phyloP scores from a whole-genome alignment of 2,329 filamentous ascomycete genomes.

The Blumeriella jaapii region DNA sequence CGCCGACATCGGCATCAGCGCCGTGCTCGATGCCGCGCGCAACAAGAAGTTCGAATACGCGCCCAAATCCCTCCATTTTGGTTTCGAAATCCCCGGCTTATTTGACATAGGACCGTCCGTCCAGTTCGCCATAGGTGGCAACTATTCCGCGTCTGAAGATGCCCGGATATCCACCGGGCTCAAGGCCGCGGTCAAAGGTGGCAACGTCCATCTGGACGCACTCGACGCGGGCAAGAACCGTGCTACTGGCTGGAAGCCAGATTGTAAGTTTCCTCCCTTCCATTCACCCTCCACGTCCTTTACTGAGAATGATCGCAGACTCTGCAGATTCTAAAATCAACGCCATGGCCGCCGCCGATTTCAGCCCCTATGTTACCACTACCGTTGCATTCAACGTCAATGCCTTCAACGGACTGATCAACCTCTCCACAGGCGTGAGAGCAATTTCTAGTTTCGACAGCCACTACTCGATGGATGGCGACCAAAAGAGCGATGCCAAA shows the following conservation, averaged over 20 bases:
- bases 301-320: too few species aligned
- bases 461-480: too few species aligned
- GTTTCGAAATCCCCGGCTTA: conserved; percentile 31
- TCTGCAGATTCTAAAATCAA: too few species aligned
- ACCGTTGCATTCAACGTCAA: too few species aligned
- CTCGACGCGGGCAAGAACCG: conserved; percentile 23
- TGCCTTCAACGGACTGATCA: too few species aligned
- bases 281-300: too few species aligned
- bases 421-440: too few species aligned
- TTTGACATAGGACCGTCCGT: conserved; percentile 30
- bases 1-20: conserved; percentile 29
- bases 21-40: conserved; percentile 28
- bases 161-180: conserved; percentile 26
- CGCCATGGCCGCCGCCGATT: too few species aligned
- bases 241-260: conserved; percentile 29
- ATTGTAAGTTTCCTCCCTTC: conserved; percentile 11
- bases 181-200: conserved; percentile 27
- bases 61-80: conserved; percentile 29
- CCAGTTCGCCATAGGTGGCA: conserved; percentile 29
- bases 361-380: too few species aligned
- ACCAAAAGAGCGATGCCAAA: too few species aligned
- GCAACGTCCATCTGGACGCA: conserved; percentile 31
- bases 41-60: conserved; percentile 28
- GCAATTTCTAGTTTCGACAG: too few species aligned
- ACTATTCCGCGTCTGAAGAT: conserved; percentile 28